Evolutionary conservation across 2,329 filamentous ascomycete genomes (phyloP), one percentile per base, ranked within the genome.

Genomic region (Blumeriella jaapii): DNA sequence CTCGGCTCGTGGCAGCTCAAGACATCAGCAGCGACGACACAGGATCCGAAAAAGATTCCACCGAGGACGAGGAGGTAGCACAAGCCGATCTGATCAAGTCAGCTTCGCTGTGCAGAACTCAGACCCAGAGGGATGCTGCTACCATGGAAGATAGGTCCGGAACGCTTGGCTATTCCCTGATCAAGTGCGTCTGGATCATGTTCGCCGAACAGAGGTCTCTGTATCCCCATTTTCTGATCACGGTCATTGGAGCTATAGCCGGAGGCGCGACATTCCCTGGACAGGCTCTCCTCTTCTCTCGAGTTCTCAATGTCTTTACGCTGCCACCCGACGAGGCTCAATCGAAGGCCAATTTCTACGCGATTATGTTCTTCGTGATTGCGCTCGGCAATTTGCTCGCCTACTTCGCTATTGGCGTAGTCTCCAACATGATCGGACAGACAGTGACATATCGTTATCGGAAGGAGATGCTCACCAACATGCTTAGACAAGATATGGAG

Each of bases 401-500:
- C 3, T 42, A 26, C 79, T 84, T 49, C 70, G 72, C 3, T 72
- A 30, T 41, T 5, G 29, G 38, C 12, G 22, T 28, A 11, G 6
- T 41, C 6, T 41, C 23, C 19, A 30, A 36, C 6, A 22, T 33
- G 19, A 31, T 34, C 20, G 50, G 49, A 12, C 52, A 59, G 36
- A 31, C 40, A n/a, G 31, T 59, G 1, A 51, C 63, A 62, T 38
- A 31, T 15, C 74, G 87, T 45, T 75, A 87, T 56, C 67, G 66
- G 35, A 24, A 31, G 7, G 36, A 42, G 19, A 79, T 85, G 4
- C 93, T 96, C 63, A 71, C 84, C 14, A 68, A 77, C 19, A 83
- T 95, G 62, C 72, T 95, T 31, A 82, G 85, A 44, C 87, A 95
- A 59, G 89, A 95, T 44, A 86, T 95, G 39, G 65, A 75, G 17